Conservation (phyloP, 23 red algal genomes). For the Gracilaria vermiculophylla region DNA sequence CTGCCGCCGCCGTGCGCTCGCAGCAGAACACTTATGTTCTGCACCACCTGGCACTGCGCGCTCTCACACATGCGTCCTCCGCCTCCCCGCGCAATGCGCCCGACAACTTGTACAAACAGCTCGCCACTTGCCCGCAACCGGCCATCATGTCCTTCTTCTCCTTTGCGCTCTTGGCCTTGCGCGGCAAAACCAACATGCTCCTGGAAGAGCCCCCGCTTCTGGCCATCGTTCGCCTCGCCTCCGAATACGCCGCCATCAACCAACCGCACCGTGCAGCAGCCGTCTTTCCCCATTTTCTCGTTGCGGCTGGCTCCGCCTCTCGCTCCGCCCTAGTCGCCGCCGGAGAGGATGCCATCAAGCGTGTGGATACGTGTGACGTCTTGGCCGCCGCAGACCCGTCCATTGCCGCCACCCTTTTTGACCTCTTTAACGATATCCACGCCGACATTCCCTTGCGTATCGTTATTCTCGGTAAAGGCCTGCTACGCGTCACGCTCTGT, state of each 20-base stretch:
- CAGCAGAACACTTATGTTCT: constrained; percentile 7
- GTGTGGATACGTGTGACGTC: constrained; percentile 16
- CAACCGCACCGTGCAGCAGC: background rate
- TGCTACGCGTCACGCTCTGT: constrained; percentile 18
- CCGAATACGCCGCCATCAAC: constrained; percentile 21
- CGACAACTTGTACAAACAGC: background rate
- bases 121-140: background rate
- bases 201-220: background rate
- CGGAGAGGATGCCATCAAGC: constrained; percentile 45
- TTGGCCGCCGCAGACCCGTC: constrained; percentile 26
- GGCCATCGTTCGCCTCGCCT: constrained; percentile 22
- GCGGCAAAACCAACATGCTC: background rate
- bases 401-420: constrained; percentile 38
- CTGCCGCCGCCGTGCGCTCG: background rate
- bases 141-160: constrained; percentile 2
- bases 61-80: background rate
- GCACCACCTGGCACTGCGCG: constrained; percentile 6
- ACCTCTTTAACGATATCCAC: constrained; percentile 23
- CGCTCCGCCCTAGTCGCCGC: background rate
- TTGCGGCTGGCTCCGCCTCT: constrained; percentile 26
- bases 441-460: constrained; percentile 34
- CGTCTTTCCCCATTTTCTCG: constrained; percentile 45
- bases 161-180: constrained; percentile 14
- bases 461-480: constrained; percentile 25
- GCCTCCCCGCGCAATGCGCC: background rate